These are phyloP conservation scores for Citrullus mucosospermus DNA, from an alignment of 306 rosid species.

Conservation along the genomic window DNA sequence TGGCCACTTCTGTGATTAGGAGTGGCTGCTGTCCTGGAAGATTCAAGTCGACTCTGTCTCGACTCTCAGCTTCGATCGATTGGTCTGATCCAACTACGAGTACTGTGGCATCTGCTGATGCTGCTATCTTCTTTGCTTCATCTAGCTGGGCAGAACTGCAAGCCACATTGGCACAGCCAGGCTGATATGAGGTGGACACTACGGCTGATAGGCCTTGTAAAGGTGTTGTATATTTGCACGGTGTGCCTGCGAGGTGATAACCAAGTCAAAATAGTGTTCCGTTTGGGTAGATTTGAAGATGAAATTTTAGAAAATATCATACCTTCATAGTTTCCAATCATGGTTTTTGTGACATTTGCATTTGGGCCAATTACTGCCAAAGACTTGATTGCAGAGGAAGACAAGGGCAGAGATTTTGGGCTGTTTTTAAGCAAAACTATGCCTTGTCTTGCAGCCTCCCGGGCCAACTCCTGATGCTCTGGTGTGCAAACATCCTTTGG, in stretches of 20 bases:
- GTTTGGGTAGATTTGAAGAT: background rate
- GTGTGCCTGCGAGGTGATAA: conserved; percentile 49
- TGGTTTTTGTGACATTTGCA: conserved; percentile 74
- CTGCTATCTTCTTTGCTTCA: conserved; percentile 58
- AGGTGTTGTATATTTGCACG: conserved; percentile 73
- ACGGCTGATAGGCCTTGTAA: conserved; percentile 68
- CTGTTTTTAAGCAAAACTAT: conserved; percentile 80
- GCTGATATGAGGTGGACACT: conserved; percentile 48
- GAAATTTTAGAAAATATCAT: background rate
- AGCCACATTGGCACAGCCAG: conserved; percentile 69
- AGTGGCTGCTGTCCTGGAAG: conserved; percentile 88
- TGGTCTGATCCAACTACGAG: conserved; percentile 64
- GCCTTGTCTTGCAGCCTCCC: conserved; percentile 93
- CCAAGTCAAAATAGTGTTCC: background rate
- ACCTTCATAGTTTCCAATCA: conserved; percentile 97
- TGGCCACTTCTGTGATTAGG: conserved; percentile 61
- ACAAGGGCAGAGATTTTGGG: conserved; percentile 54
- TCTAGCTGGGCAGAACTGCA: conserved; percentile 49
- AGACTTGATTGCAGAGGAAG: conserved; percentile 51
- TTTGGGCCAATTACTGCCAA: conserved; percentile 94
- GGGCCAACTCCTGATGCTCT: conserved; percentile 56
- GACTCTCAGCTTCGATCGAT: conserved; percentile 79
- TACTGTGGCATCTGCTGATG: conserved; percentile 84
- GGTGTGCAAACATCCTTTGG: conserved; percentile 92
- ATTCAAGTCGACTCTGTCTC: conserved; percentile 51